Evolutionary conservation across 495 filamentous ascomycete species (phyloP).

Genomic region (Hyaloscypha finlandica): DNA sequence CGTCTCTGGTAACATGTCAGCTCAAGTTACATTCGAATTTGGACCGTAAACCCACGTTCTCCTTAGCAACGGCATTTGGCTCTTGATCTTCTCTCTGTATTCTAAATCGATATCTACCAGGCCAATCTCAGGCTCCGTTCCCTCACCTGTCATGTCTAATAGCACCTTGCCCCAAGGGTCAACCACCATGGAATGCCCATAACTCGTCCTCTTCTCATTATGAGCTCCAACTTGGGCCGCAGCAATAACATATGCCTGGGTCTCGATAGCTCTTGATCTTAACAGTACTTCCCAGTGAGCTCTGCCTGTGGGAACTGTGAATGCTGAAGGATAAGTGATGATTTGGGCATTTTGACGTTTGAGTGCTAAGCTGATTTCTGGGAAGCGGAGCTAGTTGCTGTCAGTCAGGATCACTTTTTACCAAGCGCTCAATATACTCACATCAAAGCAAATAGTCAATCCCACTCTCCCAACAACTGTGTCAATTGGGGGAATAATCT

Average conservation of each 20-base stretch:
- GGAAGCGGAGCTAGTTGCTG: constrained; percentile 62
- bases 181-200: constrained; percentile 86
- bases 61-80: constrained; percentile 64
- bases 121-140: constrained; percentile 45
- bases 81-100: constrained; percentile 49
- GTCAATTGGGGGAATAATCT: constrained; percentile 66
- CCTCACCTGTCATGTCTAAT: constrained; percentile 58
- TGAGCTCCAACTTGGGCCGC: constrained; percentile 83
- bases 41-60: constrained; percentile 31
- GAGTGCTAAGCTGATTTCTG: constrained; percentile 71
- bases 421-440: constrained; percentile 40
- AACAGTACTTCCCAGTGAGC: constrained; percentile 86
- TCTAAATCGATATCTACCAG: constrained; percentile 50
- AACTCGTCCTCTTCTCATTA: constrained; percentile 77
- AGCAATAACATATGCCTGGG: constrained; percentile 83
- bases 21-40: neutral
- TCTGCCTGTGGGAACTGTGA: constrained; percentile 82
- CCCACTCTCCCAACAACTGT: constrained; percentile 76
- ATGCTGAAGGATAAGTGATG: constrained; percentile 87
- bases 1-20: constrained; percentile 21
- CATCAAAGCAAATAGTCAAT: constrained; percentile 85
- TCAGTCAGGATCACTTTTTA: neutral
- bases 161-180: constrained; percentile 85
- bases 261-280: constrained; percentile 84
- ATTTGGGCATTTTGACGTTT: constrained; percentile 67